A percentile compares a stretch with the other conserved stretches of the same genome.
These are phyloP conservation scores for Lactifluus pinguis DNA, from an alignment of 768 basidiomycete genomes.

Conservation along the genomic window DNA sequence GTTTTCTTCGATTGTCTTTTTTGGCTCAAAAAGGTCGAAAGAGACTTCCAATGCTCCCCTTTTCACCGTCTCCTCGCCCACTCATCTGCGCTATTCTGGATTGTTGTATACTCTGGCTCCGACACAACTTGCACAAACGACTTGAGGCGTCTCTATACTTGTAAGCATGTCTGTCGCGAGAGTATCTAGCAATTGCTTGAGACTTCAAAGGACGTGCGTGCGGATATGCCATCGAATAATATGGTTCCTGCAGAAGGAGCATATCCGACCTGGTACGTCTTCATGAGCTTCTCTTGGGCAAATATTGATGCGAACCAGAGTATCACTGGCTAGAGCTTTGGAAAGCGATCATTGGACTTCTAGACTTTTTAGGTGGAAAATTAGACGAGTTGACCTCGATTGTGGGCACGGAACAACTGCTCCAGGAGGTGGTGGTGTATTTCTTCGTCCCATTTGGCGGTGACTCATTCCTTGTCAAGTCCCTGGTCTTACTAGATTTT, in stretches of 20 bases:
- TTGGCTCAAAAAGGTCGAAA: conserved; percentile 17
- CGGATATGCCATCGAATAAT: conserved; percentile 45
- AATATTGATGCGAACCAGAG: conserved; percentile 29
- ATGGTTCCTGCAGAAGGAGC: conserved; percentile 47
- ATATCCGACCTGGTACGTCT: conserved; percentile 43
- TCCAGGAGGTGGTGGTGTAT: conserved; percentile 40
- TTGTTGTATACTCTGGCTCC: conserved; percentile 59
- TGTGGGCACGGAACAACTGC: conserved; percentile 43
- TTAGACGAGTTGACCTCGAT: conserved; percentile 43
- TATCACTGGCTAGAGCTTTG: conserved; percentile 63
- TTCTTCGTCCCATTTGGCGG: background rate
- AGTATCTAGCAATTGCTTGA: background rate
- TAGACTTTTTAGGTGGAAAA: conserved; percentile 49
- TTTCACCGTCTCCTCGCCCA: conserved; percentile 31
- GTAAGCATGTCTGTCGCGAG: conserved; percentile 28
- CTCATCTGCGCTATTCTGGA: conserved; percentile 55
- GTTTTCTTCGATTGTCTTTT: background rate
- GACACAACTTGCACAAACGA: conserved; percentile 58
- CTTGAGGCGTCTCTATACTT: conserved; percentile 49
- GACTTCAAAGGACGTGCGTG: conserved; percentile 39
- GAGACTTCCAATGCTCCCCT: conserved; percentile 46
- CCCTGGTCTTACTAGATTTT: conserved; percentile 44
- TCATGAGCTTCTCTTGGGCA: background rate
- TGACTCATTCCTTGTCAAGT: conserved; percentile 27
- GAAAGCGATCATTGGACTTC: conserved; percentile 44